Evolutionary conservation across 2,329 filamentous ascomycete genomes (phyloP), one percentile per base, ranked within the genome.

Genomic region (Cladosporium sp.): DNA sequence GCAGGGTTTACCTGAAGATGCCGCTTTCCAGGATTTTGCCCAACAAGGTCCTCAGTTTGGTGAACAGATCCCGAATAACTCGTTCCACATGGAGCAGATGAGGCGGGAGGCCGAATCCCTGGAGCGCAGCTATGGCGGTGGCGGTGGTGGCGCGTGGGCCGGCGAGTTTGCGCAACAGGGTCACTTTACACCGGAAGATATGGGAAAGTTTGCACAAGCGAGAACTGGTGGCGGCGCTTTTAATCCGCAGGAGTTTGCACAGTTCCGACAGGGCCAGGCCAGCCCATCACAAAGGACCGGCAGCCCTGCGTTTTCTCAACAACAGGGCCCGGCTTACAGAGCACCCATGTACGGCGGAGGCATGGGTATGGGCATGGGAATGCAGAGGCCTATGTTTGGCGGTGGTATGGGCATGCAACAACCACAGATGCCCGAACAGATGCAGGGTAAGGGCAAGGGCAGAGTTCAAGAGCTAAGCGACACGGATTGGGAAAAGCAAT

Each of bases 401-500:
- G 78, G 78, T 63, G 76, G 80, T 60, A 87, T 88, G 79, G 80
- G 67, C 69, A 80, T 69, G 77, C 69, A 69, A 60, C 60, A 67
- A 45, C 67, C 69, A 15, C 70, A 70, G 64, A 62, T 66, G 17
- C 61, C 62, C n/a, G 50, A 50, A 30, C 50, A 59, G 50, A 55
- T 55, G 40, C 50, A 55, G 22, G 90, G 89, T 60, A 97, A 97
- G 73, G 92, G 89, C 39, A 96, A 95, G 75, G 85, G 79, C 5
- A 78, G 83, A 37, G 84, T 97, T 77, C 88, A 97, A 12, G 94
- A 97, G 77, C 83, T 97, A 22, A 91, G 97, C 72, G 93, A 99
- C 67, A 74, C 88, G 69, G 88, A 96, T 70, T 97, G 94, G 94
- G 93, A 97, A 75, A 90, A 92, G 67, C 92, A 97, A 74, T 99